These are phyloP conservation scores for Beverwykella pulmonaria DNA, from an alignment of 495 filamentous ascomycete genomes.

Conservation along the genomic window DNA sequence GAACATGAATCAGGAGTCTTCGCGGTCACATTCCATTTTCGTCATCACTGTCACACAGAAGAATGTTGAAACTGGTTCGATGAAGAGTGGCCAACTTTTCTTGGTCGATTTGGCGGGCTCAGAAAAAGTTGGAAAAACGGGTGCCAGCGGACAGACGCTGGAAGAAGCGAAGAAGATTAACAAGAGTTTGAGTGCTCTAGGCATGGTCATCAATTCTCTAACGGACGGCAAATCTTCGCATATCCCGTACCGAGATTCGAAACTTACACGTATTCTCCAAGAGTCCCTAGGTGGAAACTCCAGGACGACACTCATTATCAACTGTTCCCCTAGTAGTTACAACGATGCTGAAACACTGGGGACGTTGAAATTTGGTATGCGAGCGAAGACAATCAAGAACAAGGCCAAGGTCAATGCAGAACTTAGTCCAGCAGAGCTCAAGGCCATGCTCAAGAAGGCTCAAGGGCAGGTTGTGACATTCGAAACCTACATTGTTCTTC, in stretches of 20 bases:
- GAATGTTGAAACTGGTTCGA: conserved; percentile 94
- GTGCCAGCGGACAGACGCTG: conserved; percentile 93
- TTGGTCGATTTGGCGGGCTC: conserved; percentile 96
- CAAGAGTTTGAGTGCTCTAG: conserved; percentile 95
- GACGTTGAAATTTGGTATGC: conserved; percentile 91
- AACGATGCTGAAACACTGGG: conserved; percentile 95
- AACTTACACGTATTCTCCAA: conserved; percentile 94
- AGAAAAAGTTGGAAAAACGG: conserved; percentile 98
- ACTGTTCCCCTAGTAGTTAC: conserved; percentile 97
- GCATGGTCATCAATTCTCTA: conserved; percentile 98
- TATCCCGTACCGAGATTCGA: conserved; percentile 96
- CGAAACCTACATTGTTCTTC: conserved; percentile 77
- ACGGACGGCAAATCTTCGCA: conserved; percentile 99
- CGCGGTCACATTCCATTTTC: conserved; percentile 97
- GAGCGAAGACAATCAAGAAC: conserved; percentile 99
- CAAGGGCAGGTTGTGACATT: conserved; percentile 87
- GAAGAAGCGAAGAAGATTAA: conserved; percentile 99
- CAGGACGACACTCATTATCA: conserved; percentile 94
- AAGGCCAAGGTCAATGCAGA: conserved; percentile 99
- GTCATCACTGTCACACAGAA: conserved; percentile 97
- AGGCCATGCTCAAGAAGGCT: conserved; percentile 85
- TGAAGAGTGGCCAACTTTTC: conserved; percentile 95
- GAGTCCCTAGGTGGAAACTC: conserved; percentile 97
- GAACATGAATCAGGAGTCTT: conserved; percentile 99
- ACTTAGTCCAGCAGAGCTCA: conserved; percentile 91